Conservation (phyloP, 1,284 basidiomycete species). For the Cryptococcus deneoformans region DNA sequence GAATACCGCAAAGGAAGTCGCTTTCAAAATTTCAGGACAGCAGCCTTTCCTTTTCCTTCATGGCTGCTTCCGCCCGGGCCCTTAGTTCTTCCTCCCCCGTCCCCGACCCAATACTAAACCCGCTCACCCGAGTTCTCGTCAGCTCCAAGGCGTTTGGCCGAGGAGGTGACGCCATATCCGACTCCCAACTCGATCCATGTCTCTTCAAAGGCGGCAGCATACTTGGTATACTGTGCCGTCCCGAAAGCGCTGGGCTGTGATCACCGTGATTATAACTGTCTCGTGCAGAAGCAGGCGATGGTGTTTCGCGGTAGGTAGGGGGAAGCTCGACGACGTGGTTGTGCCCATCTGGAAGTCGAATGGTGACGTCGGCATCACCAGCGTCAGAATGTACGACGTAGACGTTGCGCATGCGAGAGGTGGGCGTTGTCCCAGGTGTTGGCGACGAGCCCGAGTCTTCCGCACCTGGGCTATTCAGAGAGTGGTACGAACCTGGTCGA, state of each 20-base stretch:
- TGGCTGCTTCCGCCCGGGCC: constrained; percentile 26
- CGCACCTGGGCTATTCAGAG: neutral
- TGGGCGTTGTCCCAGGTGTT: neutral
- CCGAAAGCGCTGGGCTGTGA: too few species aligned
- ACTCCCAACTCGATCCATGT: too few species aligned
- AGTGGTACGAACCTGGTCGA: constrained; percentile 7
- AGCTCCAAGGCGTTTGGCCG: neutral
- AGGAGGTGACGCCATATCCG: neutral
- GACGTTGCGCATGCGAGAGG: constrained; percentile 16
- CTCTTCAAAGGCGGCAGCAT: too few species aligned
- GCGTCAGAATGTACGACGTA: constrained; percentile 33
- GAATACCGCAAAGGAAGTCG: too few species aligned
- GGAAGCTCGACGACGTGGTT: constrained; percentile 28
- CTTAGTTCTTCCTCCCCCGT: constrained; percentile 18
- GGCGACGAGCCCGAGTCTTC: neutral
- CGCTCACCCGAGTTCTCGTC: constrained; percentile 1
- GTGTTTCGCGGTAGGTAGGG: constrained; percentile 15
- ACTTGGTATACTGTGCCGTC: too few species aligned
- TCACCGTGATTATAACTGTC: neutral
- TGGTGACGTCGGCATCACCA: constrained; percentile 23
- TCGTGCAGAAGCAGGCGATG: neutral
- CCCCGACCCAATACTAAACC: neutral
- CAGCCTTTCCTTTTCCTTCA: constrained; percentile 17
- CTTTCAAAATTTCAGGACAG: neutral
- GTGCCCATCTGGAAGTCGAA: constrained; percentile 20